Percentiles rank a stretch among this genome's conserved stretches.
Evolutionary conservation across 2,329 filamentous ascomycete genomes (phyloP).

Genomic region (Davidsoniella eucalypti): DNA sequence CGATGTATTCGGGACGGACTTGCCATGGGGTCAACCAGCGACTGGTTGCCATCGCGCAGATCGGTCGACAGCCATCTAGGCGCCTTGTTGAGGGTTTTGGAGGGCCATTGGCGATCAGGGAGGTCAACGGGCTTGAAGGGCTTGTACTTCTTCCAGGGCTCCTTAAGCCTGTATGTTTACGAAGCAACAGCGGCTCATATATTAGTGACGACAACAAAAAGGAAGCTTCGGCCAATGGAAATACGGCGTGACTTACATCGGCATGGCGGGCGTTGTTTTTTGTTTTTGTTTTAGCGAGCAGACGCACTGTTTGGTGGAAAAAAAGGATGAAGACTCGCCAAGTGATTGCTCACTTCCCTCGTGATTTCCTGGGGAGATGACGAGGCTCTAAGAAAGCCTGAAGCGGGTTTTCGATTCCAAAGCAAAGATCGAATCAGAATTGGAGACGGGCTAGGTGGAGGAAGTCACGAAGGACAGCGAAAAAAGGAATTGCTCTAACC

Average conservation of each 20-base stretch:
- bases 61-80: slow-evolving; percentile 85
- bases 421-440: no score
- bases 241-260: slow-evolving; percentile 8
- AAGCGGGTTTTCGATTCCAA: neutral
- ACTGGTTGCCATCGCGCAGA: slow-evolving; percentile 86
- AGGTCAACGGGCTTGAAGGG: slow-evolving; percentile 43
- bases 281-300: neutral
- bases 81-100: slow-evolving; percentile 64
- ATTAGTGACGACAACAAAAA: neutral
- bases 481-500: no score
- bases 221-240: neutral
- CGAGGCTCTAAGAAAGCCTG: neutral
- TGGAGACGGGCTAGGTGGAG: neutral
- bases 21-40: slow-evolving; percentile 83
- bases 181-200: neutral
- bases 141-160: slow-evolving; percentile 64
- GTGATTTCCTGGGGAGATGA: neutral
- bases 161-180: slow-evolving; percentile 41
- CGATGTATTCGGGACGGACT: slow-evolving; percentile 16
- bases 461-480: neutral
- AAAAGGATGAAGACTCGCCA: neutral
- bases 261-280: slow-evolving; percentile 4
- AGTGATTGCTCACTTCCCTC: neutral
- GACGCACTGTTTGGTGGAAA: neutral
- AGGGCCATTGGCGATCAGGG: slow-evolving; percentile 66